phyloP scores from a whole-genome alignment of 179 eudicot species.

The Drosera spatulata region DNA sequence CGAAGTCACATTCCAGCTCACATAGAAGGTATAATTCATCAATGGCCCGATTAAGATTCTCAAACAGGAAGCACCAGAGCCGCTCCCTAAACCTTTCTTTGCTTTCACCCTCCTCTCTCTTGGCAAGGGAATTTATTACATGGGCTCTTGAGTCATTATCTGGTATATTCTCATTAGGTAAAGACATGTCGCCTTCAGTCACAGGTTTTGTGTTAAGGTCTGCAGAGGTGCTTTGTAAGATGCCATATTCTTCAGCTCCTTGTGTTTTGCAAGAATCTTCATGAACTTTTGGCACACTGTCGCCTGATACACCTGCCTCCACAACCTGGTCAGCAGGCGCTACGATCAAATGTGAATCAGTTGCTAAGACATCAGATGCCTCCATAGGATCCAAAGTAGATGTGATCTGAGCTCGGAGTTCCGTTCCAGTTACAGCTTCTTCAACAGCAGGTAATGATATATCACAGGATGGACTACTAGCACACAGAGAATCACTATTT shows the following conservation, averaged over 20 bases:
- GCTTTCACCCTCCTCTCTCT: conserved; percentile 53
- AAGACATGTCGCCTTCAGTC: conserved; percentile 13
- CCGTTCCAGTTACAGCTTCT: conserved; percentile 11
- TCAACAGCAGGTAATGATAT: conserved; percentile 13
- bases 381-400: conserved; percentile 18
- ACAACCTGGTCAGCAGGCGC: conserved; percentile 14
- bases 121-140: conserved; percentile 18
- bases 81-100: conserved; percentile 93
- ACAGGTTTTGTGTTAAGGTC: conserved; percentile 11
- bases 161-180: conserved; percentile 8
- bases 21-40: conserved; percentile 98
- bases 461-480: conserved; percentile 11
- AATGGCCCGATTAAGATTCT: conserved; percentile 87
- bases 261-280: conserved; percentile 14
- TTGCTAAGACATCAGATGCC: conserved; percentile 14
- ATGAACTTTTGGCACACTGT: conserved; percentile 17
- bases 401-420: conserved; percentile 7
- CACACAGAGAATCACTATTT: conserved; percentile 5
- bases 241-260: conserved; percentile 12
- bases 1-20: conserved; percentile 92
- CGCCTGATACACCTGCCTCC: conserved; percentile 14
- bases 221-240: conserved; percentile 7
- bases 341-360: conserved; percentile 14
- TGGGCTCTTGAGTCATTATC: conserved; percentile 24
- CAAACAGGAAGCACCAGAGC: conserved; percentile 96